These are phyloP conservation scores for Leucoagaricus sp. DNA, from an alignment of 1,284 basidiomycete genomes.

Conservation along the genomic window DNA sequence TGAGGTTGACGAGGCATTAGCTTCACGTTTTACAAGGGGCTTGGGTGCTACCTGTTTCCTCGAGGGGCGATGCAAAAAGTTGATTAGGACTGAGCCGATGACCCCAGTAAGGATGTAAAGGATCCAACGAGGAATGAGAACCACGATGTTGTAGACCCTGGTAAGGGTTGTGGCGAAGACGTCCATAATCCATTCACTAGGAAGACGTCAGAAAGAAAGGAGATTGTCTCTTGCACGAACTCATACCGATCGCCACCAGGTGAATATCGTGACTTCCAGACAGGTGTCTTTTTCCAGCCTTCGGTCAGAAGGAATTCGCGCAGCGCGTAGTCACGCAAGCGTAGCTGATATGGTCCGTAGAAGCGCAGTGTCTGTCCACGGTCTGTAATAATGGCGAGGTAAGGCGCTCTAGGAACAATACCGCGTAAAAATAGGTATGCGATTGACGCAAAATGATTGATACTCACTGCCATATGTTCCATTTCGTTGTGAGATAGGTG, in stretches of 20 bases:
- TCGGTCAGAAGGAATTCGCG: constrained; percentile 65
- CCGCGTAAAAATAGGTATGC: neutral
- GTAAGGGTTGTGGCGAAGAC: constrained; percentile 53
- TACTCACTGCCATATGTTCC: constrained; percentile 76
- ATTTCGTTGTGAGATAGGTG: constrained; percentile 77
- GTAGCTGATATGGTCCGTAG: constrained; percentile 62
- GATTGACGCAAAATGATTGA: constrained; percentile 8
- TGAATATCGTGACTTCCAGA: constrained; percentile 63
- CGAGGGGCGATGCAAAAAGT: constrained; percentile 47
- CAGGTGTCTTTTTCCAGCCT: constrained; percentile 54
- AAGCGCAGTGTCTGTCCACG: constrained; percentile 75
- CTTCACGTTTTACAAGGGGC: neutral
- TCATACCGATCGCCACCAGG: constrained; percentile 75
- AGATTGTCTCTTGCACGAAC: constrained; percentile 1
- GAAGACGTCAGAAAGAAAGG: constrained; percentile 5
- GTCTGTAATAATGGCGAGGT: constrained; percentile 63
- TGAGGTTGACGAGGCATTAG: neutral
- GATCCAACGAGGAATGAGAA: constrained; percentile 58
- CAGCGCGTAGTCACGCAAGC: constrained; percentile 56
- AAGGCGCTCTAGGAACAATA: constrained; percentile 56
- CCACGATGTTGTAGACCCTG: constrained; percentile 49
- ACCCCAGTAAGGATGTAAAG: constrained; percentile 59
- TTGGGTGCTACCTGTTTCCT: constrained; percentile 16
- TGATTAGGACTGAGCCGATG: constrained; percentile 58
- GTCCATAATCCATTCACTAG: constrained; percentile 70